phyloP scores from a whole-genome alignment of 2,329 filamentous ascomycete species.

The Sporothrix curviconia region DNA sequence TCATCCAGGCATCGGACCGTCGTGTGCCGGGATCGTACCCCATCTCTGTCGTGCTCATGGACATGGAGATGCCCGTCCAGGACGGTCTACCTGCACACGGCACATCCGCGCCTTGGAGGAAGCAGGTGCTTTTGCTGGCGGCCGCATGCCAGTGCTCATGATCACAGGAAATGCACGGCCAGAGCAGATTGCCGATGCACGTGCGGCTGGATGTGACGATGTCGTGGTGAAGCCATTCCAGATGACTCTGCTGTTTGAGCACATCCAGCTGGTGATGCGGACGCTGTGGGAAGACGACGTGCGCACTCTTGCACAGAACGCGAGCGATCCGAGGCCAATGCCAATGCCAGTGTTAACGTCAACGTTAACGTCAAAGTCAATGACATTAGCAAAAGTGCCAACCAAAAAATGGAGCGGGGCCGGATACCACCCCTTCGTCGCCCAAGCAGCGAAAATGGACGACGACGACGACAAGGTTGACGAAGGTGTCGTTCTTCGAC shows the following conservation, averaged over 20 bases:
- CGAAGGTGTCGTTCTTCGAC: slow-evolving; percentile 1
- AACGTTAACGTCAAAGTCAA: background rate
- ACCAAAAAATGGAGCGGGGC: too few relatives aligned
- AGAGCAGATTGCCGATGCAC: slow-evolving; percentile 51
- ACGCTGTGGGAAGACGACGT: slow-evolving; percentile 15
- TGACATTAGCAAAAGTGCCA: background rate
- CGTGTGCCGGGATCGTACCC: slow-evolving; percentile 26
- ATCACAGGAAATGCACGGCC: slow-evolving; percentile 61
- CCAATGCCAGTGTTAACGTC: too few relatives aligned
- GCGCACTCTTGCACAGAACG: background rate
- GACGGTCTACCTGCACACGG: slow-evolving; percentile 62
- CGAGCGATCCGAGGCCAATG: background rate
- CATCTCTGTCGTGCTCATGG: slow-evolving; percentile 63
- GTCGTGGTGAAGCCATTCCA: slow-evolving; percentile 68
- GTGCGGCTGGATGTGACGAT: slow-evolving; percentile 50
- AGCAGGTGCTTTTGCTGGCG: slow-evolving; percentile 43
- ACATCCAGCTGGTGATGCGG: slow-evolving; percentile 46
- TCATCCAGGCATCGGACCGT: slow-evolving; percentile 30
- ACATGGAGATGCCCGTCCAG: slow-evolving; percentile 70
- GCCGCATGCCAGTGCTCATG: slow-evolving; percentile 56
- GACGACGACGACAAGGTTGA: slow-evolving; percentile 1
- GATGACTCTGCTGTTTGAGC: slow-evolving; percentile 54
- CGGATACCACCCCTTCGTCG: too few relatives aligned
- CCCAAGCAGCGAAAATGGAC: background rate
- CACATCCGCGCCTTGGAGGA: slow-evolving; percentile 57